Conservation (phyloP, 116 monocot species). For the Papilionanthe hybrid region DNA sequence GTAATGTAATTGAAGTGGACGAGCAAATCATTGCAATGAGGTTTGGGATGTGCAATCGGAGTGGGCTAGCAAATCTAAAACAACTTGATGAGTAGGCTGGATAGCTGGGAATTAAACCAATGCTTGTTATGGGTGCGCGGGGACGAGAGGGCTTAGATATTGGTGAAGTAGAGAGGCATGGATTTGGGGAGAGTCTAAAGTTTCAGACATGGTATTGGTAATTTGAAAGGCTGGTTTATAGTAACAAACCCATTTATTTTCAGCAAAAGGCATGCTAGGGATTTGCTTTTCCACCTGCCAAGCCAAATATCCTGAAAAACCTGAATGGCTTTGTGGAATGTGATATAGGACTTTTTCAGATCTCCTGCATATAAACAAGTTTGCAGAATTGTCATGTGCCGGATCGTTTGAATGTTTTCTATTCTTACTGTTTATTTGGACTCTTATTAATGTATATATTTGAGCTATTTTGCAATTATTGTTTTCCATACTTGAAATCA, state of each 20-base stretch:
- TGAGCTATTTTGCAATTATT: slow-evolving; percentile 1
- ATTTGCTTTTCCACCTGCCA: neutral
- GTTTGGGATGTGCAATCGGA: no score
- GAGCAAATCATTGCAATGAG: no score
- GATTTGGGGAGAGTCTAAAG: no score
- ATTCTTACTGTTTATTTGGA: neutral
- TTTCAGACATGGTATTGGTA: neutral
- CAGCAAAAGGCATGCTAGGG: neutral
- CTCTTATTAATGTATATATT: neutral
- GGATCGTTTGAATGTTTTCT: neutral
- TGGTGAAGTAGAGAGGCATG: no score
- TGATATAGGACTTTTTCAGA: neutral
- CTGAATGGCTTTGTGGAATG: neutral
- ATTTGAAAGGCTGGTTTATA: neutral
- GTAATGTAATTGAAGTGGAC: no score
- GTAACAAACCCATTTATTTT: neutral
- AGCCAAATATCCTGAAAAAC: neutral
- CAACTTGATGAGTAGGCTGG: no score
- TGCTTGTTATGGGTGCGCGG: no score
- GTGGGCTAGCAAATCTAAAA: no score
- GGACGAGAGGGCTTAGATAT: no score
- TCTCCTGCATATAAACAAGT: no score
- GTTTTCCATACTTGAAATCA: neutral
- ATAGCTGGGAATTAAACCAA: no score
- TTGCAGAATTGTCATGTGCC: neutral